Evolutionary conservation across 2,329 filamentous ascomycete species (phyloP).

Genomic region (Microcyclosporella mali): DNA sequence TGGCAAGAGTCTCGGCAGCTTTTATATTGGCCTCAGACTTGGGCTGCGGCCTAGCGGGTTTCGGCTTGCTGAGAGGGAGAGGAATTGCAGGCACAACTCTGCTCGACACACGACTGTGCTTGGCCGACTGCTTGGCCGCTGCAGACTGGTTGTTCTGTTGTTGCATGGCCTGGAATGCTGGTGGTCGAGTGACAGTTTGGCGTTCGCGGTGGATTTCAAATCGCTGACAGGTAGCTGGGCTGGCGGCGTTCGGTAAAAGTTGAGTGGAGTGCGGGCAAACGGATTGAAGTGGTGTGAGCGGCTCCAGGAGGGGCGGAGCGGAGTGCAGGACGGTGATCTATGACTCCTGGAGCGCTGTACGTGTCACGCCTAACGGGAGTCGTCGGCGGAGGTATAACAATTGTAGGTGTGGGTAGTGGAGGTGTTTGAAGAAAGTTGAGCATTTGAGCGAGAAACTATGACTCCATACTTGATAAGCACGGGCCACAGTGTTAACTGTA

Average conservation of each 20-base stretch:
- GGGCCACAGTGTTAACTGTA: no score
- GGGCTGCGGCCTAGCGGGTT: slow-evolving; percentile 13
- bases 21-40: slow-evolving; percentile 8
- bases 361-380: slow-evolving; percentile 3
- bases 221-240: no score
- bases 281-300: slow-evolving; percentile 5
- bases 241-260: no score
- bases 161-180: background rate
- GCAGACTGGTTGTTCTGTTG: slow-evolving; percentile 9
- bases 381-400: slow-evolving; percentile 2
- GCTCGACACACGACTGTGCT: slow-evolving; percentile 9
- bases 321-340: background rate
- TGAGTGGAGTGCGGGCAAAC: no score
- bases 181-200: slow-evolving; percentile 3
- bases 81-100: slow-evolving; percentile 30
- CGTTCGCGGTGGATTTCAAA: background rate
- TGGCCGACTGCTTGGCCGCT: slow-evolving; percentile 12
- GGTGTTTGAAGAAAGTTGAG: background rate
- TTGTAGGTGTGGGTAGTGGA: slow-evolving; percentile 1
- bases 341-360: slow-evolving; percentile 23
- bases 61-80: slow-evolving; percentile 24
- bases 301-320: slow-evolving; percentile 18
- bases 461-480: no score
- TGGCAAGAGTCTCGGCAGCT: background rate
- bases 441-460: background rate